Conservation (phyloP, 2,329 filamentous ascomycete species). For the Calonectria leucothoes region DNA sequence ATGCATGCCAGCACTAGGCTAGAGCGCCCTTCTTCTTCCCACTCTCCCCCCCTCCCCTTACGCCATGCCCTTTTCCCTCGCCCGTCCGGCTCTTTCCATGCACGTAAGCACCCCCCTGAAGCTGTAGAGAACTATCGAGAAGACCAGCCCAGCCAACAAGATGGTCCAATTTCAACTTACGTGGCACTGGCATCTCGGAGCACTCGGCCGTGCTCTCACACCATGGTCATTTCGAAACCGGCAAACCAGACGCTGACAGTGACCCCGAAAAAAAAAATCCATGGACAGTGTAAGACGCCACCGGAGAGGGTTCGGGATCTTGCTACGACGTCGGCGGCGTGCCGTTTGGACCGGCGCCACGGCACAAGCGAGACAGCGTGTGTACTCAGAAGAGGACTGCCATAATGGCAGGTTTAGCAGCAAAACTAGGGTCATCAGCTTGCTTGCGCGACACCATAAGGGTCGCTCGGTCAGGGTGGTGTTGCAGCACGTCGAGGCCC, state of each 20-base stretch:
- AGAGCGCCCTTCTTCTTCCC: no score
- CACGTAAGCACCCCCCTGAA: not conserved
- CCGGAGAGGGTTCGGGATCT: conserved; percentile 1
- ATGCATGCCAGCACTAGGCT: not conserved
- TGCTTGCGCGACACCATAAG: conserved; percentile 15
- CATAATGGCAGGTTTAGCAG: conserved; percentile 1
- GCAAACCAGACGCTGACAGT: not conserved
- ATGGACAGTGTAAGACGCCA: conserved; percentile 11
- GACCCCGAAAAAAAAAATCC: not conserved
- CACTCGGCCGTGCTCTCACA: conserved; percentile 7
- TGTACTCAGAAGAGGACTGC: not conserved
- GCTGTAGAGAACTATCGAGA: not conserved
- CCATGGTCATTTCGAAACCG: conserved; percentile 18
- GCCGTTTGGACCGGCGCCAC: conserved; percentile 8
- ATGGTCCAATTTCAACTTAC: conserved; percentile 15
- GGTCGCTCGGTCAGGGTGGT: conserved; percentile 16
- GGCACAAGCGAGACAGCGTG: not conserved
- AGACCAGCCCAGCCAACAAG: not conserved
- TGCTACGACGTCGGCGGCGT: conserved; percentile 10
- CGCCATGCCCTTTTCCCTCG: not conserved
- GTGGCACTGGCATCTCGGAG: not conserved
- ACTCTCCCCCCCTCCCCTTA: no score
- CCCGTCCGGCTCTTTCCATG: not conserved
- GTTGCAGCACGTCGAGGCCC: conserved; percentile 2
- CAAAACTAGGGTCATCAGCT: not conserved